Conservation (phyloP, 1,139 yeast species). For the Hansenula sp. region DNA sequence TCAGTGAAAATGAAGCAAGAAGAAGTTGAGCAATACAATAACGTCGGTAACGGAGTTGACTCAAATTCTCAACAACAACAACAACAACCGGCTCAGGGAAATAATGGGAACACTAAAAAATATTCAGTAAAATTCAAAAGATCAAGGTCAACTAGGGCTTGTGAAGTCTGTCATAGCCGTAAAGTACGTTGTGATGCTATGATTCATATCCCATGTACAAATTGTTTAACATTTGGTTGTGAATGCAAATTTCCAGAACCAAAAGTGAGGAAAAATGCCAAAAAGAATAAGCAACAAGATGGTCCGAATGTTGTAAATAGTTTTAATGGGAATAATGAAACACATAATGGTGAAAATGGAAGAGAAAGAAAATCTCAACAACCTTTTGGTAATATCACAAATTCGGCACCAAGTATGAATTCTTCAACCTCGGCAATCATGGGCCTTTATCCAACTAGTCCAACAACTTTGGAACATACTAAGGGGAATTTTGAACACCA, state of each 20-base stretch:
- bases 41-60: not conserved
- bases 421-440: too few species aligned
- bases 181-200: constrained; percentile 71
- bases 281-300: constrained; percentile 13
- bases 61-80: not conserved
- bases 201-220: constrained; percentile 72
- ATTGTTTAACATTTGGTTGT: constrained; percentile 73
- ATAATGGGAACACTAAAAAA: constrained; percentile 10
- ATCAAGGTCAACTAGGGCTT: constrained; percentile 29
- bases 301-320: too few species aligned
- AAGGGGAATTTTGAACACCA: not conserved
- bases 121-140: constrained; percentile 25
- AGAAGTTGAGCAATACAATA: too few species aligned
- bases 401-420: too few species aligned
- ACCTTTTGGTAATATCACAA: too few species aligned
- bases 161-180: constrained; percentile 63
- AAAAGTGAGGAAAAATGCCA: constrained; percentile 31
- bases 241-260: constrained; percentile 66
- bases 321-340: not conserved
- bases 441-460: too few species aligned
- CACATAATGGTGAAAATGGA: not conserved
- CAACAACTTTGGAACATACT: too few species aligned
- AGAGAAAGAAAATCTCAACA: too few species aligned
- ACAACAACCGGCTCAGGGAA: not conserved
- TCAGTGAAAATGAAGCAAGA: not conserved